Evolutionary conservation across 2,329 filamentous ascomycete genomes (phyloP).

Genomic region (Diaporthe caulivora): DNA sequence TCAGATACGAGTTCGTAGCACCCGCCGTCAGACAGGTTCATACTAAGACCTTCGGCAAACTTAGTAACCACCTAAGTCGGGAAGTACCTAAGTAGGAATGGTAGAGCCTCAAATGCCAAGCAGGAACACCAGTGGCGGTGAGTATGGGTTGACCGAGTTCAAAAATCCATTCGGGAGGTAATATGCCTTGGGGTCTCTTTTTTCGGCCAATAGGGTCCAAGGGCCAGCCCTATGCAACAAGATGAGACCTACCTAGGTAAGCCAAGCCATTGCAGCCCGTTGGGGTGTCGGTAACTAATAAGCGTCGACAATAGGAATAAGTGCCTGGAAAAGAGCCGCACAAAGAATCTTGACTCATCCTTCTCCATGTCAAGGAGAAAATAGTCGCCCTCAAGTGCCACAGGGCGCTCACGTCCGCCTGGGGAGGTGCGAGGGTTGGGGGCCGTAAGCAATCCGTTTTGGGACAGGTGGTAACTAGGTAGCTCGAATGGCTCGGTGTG

Average conservation of each 20-base stretch:
- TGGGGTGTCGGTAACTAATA: too few species aligned
- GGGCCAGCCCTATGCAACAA: background rate
- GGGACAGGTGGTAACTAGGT: background rate
- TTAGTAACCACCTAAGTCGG: too few species aligned
- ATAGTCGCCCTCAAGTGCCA: constrained; percentile 7
- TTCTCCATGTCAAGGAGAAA: background rate
- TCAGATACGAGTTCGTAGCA: background rate
- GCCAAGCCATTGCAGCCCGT: background rate
- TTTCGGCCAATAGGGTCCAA: background rate
- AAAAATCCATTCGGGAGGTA: background rate
- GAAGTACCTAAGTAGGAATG: background rate
- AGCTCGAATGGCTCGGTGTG: constrained; percentile 7
- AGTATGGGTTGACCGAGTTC: background rate
- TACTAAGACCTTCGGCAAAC: background rate
- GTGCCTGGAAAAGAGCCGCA: constrained; percentile 16
- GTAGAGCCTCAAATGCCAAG: background rate
- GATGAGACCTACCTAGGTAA: background rate
- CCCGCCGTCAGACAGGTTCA: background rate
- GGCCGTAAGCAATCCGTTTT: constrained; percentile 26
- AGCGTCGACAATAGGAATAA: background rate
- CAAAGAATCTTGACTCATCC: constrained; percentile 25
- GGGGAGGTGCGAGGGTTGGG: constrained; percentile 21
- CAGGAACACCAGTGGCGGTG: background rate
- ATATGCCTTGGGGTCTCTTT: constrained; percentile 24
- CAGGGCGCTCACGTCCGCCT: constrained; percentile 7